Percentiles rank a stretch among this genome's conserved stretches.
Evolutionary conservation across 352 stramenopile genomes (phyloP).

Genomic region (Peronospora tabacina): DNA sequence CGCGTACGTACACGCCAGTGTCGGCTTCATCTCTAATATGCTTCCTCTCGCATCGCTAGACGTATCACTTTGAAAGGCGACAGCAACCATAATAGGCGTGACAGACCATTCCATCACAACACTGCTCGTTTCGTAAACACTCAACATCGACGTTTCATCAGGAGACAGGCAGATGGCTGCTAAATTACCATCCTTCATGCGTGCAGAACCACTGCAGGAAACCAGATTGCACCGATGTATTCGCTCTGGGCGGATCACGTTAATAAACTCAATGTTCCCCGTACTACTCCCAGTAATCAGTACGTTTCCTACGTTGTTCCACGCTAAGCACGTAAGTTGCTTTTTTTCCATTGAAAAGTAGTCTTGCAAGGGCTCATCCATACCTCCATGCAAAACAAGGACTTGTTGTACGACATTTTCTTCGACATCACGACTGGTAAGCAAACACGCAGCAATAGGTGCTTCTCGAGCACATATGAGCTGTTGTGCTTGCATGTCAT

Average conservation of each 20-base stretch:
- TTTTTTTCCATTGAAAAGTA: constrained; percentile 31
- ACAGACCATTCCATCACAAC: constrained; percentile 35
- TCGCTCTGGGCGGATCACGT: constrained; percentile 21
- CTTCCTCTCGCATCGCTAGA: constrained; percentile 26
- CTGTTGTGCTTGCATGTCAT: constrained; percentile 21
- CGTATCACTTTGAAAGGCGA: constrained; percentile 9
- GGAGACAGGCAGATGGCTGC: constrained; percentile 31
- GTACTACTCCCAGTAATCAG: constrained; percentile 23
- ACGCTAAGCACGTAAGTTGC: constrained; percentile 30
- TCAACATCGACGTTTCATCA: constrained; percentile 29
- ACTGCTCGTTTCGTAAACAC: constrained; percentile 16
- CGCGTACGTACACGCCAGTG: constrained; percentile 24
- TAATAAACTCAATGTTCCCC: constrained; percentile 32
- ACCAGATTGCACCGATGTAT: constrained; percentile 30
- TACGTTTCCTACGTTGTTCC: constrained; percentile 24
- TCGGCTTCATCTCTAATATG: constrained; percentile 23
- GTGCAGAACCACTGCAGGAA: constrained; percentile 7
- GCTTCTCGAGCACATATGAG: constrained; percentile 30
- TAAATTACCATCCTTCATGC: constrained; percentile 10
- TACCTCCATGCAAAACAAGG: constrained; percentile 29
- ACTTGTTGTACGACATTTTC: constrained; percentile 29
- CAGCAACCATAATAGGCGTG: constrained; percentile 20
- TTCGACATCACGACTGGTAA: constrained; percentile 23
- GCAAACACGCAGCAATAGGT: constrained; percentile 27
- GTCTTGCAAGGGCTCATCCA: constrained; percentile 32